Evolutionary conservation across 495 filamentous ascomycete species (phyloP), one percentile per base, ranked within the genome.

Genomic region (Aspergillus funiculosus): DNA sequence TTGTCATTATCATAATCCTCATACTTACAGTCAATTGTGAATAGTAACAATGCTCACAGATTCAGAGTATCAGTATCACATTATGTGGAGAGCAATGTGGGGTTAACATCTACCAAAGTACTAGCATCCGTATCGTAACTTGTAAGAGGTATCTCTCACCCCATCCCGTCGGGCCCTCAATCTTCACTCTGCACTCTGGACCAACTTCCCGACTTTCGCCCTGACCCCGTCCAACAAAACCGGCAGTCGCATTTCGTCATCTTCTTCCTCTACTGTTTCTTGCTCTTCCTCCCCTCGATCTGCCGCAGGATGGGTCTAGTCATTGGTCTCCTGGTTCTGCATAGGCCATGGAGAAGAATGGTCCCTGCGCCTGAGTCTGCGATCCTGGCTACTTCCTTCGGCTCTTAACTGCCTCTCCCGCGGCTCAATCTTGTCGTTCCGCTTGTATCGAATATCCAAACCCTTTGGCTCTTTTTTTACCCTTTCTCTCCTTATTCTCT

Each of bases 171-270:
- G 24, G n/a, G n/a, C n/a, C n/a, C n/a, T n/a, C n/a, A n/a, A n/a
- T n/a, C n/a, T n/a, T n/a, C n/a, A n/a, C n/a, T n/a, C n/a, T n/a
- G n/a, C n/a, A 27, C 34, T 46, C 34, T 21, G 29, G 40, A 25
- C 24, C 52, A 47, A 53, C 46, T 48, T 56, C 53, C 53, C 53
- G 53, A 56, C 41, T 25, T 43, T 54, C 42, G 46, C 53, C 53
- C 49, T 45, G 53, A 56, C 45, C 35, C 15, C 37, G 20, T 21
- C 35, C 11, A 50, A 20, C 17, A 41, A 37, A n/a, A n/a, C n/a
- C n/a, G n/a, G n/a, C n/a, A n/a, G n/a, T n/a, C n/a, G n/a, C n/a
- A n/a, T n/a, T n/a, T n/a, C n/a, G n/a, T n/a, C n/a, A n/a, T n/a
- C n/a, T n/a, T n/a, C n/a, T n/a, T n/a, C 46, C 48, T 34, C 45